Base-by-base conservation (phyloP, 257 asterid species). In the Apocynum venetum region DNA sequence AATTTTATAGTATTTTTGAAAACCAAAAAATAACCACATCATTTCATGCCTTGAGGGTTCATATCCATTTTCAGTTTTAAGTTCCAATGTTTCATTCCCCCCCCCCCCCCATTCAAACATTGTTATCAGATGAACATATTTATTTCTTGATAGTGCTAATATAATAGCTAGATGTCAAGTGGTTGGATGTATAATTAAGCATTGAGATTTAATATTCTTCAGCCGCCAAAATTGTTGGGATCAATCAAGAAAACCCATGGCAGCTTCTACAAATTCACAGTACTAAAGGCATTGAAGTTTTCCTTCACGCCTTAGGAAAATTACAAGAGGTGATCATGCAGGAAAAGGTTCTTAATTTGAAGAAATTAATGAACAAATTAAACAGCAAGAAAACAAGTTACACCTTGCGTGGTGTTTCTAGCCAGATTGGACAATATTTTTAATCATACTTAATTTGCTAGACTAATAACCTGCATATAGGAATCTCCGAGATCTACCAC, bases 401-500 rank as follows among this genome's bases (percentile, higher is more conserved):
- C 67, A 67, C 47, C 74, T 65, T 52, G 68, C 68, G 38, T 63
- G 41, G 19, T 38, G 2, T 17, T 59, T 2, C 17, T 44, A 48
- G 48, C 20, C 48, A 12, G n/a, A 12, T 3, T 0, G 25, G 38
- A 68, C 74, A 47, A 47, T 47, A 43, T 43, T 20, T 9, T 46
- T 11, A 48, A 69, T 52, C 5, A 4, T 36, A 35, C 8, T 35
- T 38, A 65, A 38, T 64, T 36, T 52, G 65, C 47, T 66, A 20
- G 71, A 79, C 40, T 57, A 0, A 46, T 49, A 46, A 55, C 52
- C 49, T 20, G 69, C 6, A 10, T 5, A 59, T 75, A n/a, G 79
- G 63, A 68, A 74, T 80, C 76, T 70, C 79, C 59, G 64, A 75
- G 71, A 52, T 46, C 63, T 25, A 65, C 25, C 55, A 43, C 4